These are phyloP conservation scores for Entomortierella lignicola DNA, from an alignment of 192 early-diverging fungal species.

Conservation along the genomic window DNA sequence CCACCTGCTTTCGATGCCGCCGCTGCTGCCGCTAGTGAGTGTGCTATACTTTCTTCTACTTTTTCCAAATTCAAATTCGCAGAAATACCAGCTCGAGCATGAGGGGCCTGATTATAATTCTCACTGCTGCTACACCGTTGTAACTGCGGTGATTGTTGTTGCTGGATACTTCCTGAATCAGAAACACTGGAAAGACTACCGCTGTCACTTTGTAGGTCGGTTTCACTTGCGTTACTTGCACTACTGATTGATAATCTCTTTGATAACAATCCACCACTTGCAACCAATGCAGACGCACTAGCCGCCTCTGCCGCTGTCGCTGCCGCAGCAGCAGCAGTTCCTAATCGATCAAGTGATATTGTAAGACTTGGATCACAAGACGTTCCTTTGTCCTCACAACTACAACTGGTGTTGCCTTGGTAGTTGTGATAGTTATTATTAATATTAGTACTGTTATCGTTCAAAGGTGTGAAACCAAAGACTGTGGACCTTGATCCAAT, in stretches of 20 bases:
- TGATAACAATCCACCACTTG: neutral
- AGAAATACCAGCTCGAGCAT: conserved; percentile 34
- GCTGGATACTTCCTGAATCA: neutral
- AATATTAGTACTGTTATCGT: too few species aligned
- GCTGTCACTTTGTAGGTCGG: neutral
- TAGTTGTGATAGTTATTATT: too few species aligned
- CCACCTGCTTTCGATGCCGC: too few species aligned
- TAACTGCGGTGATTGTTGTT: too few species aligned
- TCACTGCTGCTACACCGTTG: neutral
- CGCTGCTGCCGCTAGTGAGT: neutral
- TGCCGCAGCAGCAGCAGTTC: neutral
- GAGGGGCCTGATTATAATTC: neutral
- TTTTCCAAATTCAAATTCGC: conserved; percentile 10
- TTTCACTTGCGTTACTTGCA: neutral
- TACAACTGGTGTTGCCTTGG: too few species aligned
- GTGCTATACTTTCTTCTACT: too few species aligned
- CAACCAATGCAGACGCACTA: too few species aligned
- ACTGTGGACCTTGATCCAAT: conserved; percentile 23
- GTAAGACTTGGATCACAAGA: conserved; percentile 4
- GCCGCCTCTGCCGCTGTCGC: neutral
- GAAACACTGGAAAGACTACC: neutral
- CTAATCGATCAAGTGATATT: neutral
- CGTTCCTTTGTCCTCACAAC: neutral
- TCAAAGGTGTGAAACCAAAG: conserved; percentile 36
- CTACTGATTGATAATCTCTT: neutral